Conservation (phyloP, 805 yeast species). For the Candida coquimbonensis region DNA sequence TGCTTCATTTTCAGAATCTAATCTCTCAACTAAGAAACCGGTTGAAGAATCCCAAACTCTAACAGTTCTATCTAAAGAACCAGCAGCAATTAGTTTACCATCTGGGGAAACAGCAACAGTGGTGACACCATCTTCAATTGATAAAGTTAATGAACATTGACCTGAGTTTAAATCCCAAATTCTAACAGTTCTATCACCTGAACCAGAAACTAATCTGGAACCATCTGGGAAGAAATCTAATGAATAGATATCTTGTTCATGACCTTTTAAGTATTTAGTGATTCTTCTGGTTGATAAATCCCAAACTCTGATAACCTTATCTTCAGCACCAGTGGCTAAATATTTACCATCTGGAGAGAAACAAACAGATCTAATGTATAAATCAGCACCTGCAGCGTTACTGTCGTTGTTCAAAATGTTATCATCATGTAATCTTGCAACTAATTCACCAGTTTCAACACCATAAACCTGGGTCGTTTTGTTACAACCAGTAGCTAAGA, state of each 20-base stretch:
- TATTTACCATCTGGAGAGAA: slow-evolving; percentile 93
- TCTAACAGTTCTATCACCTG: slow-evolving; percentile 94
- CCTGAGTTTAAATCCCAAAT: slow-evolving; percentile 93
- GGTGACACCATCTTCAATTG: slow-evolving; percentile 96
- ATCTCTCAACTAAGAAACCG: slow-evolving; percentile 84
- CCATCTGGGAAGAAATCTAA: slow-evolving; percentile 94
- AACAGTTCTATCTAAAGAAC: slow-evolving; percentile 90
- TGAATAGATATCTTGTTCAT: slow-evolving; percentile 96
- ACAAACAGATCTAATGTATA: slow-evolving; percentile 92
- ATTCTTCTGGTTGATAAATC: slow-evolving; percentile 81
- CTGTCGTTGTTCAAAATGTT: slow-evolving; percentile 37
- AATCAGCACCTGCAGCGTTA: slow-evolving; percentile 53
- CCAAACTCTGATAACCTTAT: slow-evolving; percentile 91
- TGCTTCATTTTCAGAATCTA: slow-evolving; percentile 80
- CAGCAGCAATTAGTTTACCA: slow-evolving; percentile 91
- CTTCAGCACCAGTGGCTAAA: slow-evolving; percentile 92
- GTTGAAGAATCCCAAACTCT: slow-evolving; percentile 95
- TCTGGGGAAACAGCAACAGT: slow-evolving; percentile 97
- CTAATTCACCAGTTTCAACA: slow-evolving; percentile 84
- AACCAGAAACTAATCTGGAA: slow-evolving; percentile 85
- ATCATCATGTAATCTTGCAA: slow-evolving; percentile 84
- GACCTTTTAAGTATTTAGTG: slow-evolving; percentile 83
- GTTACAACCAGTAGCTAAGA: slow-evolving; percentile 94
- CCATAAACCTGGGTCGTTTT: slow-evolving; percentile 91
- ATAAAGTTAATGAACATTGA: slow-evolving; percentile 78